These are phyloP conservation scores for Apiotrichum gracile DNA, from an alignment of 1,284 basidiomycete genomes.

Conservation along the genomic window DNA sequence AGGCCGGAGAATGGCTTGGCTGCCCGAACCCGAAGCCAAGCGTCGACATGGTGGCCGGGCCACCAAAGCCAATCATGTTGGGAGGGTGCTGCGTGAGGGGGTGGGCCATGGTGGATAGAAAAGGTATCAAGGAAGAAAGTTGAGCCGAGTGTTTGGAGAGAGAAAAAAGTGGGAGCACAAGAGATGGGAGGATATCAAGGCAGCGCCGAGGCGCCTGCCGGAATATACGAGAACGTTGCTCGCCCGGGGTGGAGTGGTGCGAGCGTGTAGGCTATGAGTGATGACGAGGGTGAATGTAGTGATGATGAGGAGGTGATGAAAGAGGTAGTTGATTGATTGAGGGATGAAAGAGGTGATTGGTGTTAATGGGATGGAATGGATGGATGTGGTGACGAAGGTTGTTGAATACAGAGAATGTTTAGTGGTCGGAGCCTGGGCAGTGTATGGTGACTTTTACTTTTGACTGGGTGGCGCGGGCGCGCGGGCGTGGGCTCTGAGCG, in stretches of 20 bases:
- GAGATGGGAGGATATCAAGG: not conserved
- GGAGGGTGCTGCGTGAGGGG: constrained; percentile 42
- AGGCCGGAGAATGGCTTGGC: constrained; percentile 5
- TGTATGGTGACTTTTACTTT: too few relatives aligned
- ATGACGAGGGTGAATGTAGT: too few relatives aligned
- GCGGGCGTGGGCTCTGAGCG: too few relatives aligned
- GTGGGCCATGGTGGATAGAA: constrained; percentile 33
- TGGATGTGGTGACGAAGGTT: too few relatives aligned
- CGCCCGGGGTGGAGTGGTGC: not conserved
- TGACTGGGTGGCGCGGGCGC: too few relatives aligned
- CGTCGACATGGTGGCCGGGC: constrained; percentile 34
- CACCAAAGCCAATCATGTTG: constrained; percentile 35
- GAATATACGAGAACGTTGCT: not conserved
- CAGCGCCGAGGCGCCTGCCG: not conserved
- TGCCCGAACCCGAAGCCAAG: constrained; percentile 39
- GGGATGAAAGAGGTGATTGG: too few relatives aligned
- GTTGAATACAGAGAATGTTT: too few relatives aligned
- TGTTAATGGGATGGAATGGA: too few relatives aligned
- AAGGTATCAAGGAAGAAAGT: not conserved
- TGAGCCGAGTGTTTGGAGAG: not conserved
- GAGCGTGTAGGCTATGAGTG: too few relatives aligned
- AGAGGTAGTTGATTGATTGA: too few relatives aligned
- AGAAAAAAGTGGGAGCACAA: not conserved
- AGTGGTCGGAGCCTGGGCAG: too few relatives aligned
- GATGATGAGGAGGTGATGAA: too few relatives aligned